A percentile compares a stretch with the other conserved stretches of the same genome.
phyloP scores from a whole-genome alignment of 257 asterid species.

The Cinchona pubescens region DNA sequence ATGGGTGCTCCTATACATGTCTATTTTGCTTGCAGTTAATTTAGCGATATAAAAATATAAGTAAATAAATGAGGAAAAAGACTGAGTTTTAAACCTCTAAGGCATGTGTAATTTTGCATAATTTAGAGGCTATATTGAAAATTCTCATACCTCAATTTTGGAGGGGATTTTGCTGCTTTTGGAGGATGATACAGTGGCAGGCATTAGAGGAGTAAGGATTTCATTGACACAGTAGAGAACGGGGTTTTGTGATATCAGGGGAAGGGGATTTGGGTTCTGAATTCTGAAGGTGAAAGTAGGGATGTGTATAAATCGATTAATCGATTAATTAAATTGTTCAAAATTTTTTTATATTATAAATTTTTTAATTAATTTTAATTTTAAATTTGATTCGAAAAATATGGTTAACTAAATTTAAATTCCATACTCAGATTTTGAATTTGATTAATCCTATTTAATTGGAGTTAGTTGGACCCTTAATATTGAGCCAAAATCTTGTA shows the following conservation, averaged over 20 bases:
- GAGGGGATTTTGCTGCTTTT: background rate
- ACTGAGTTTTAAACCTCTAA: background rate
- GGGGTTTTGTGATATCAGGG: background rate
- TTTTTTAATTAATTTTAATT: too few relatives aligned
- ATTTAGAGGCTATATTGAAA: background rate
- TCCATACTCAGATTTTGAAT: too few relatives aligned
- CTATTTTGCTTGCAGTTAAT: slow-evolving; percentile 3
- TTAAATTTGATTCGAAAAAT: too few relatives aligned
- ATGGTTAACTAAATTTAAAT: too few relatives aligned
- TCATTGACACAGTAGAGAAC: background rate
- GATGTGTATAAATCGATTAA: too few relatives aligned
- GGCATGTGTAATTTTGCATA: background rate
- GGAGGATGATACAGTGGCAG: background rate
- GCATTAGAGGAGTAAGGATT: slow-evolving; percentile 5
- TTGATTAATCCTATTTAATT: too few relatives aligned
- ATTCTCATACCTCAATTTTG: slow-evolving; percentile 11
- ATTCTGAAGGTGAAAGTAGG: too few relatives aligned
- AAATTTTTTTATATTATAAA: too few relatives aligned
- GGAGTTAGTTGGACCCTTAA: too few relatives aligned
- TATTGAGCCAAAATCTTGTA: too few relatives aligned
- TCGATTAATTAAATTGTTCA: too few relatives aligned
- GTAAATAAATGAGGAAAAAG: background rate
- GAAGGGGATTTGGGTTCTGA: background rate
- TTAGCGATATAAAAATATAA: slow-evolving; percentile 1
- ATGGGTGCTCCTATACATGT: slow-evolving; percentile 51